Evolutionary conservation across 2,329 filamentous ascomycete species (phyloP).

Genomic region (Penicillium sp.): DNA sequence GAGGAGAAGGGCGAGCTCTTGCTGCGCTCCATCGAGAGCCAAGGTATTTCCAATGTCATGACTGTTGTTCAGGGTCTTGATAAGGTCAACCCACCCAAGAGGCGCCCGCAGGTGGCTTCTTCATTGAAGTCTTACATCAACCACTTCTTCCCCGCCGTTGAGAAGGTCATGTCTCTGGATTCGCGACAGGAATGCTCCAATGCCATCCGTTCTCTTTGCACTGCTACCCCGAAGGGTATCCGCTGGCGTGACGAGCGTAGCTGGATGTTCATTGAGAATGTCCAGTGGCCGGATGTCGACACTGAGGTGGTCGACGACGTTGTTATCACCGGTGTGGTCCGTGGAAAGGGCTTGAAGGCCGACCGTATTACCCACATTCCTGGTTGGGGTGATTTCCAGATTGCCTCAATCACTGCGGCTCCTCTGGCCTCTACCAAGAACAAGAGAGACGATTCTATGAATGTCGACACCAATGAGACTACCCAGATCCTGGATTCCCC

Average conservation of each 20-base stretch:
- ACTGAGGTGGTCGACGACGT: slow-evolving; percentile 54
- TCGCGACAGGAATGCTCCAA: slow-evolving; percentile 89
- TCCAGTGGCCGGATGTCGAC: slow-evolving; percentile 66
- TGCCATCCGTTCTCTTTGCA: slow-evolving; percentile 86
- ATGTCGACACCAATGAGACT: slow-evolving; percentile 59
- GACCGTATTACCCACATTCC: slow-evolving; percentile 88
- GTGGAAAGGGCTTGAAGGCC: slow-evolving; percentile 83
- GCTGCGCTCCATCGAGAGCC: slow-evolving; percentile 82
- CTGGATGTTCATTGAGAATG: slow-evolving; percentile 88
- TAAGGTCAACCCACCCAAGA: slow-evolving; percentile 75
- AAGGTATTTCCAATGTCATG: slow-evolving; percentile 91
- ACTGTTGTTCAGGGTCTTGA: slow-evolving; percentile 80
- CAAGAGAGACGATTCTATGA: slow-evolving; percentile 62
- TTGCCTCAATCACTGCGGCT: slow-evolving; percentile 82
- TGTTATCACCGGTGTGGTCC: slow-evolving; percentile 78
- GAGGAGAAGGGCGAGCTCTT: slow-evolving; percentile 83
- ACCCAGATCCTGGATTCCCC: slow-evolving; percentile 66
- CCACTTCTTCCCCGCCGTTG: slow-evolving; percentile 89
- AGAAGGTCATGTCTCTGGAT: slow-evolving; percentile 87
- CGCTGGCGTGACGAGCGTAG: slow-evolving; percentile 92
- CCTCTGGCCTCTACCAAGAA: slow-evolving; percentile 61
- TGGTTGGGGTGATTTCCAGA: slow-evolving; percentile 91
- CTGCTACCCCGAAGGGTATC: slow-evolving; percentile 88
- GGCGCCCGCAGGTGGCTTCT: slow-evolving; percentile 69
- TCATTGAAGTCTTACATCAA: slow-evolving; percentile 91